These are phyloP conservation scores for Cenchrus americanus DNA, from an alignment of 176 grass and related monocot species.

Conservation along the genomic window DNA sequence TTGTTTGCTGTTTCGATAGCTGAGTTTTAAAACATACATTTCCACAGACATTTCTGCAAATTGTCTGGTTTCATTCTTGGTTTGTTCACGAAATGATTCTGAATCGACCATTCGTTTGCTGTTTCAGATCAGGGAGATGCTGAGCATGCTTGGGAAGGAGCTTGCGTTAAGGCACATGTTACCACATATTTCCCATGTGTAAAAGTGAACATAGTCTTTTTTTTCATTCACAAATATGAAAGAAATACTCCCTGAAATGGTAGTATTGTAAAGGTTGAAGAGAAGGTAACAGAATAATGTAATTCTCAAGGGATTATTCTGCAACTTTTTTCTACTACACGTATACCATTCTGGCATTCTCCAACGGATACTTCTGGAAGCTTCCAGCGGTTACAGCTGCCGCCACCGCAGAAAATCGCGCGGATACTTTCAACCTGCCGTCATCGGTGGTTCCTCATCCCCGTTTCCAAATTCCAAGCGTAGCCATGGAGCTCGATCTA, in stretches of 20 bases:
- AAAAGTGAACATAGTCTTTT: neutral
- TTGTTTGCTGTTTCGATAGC: neutral
- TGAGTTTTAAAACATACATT: neutral
- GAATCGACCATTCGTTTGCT: slow-evolving; percentile 7
- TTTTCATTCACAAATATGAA: neutral
- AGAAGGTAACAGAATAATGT: neutral
- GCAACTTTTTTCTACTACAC: neutral
- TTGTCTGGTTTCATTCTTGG: neutral
- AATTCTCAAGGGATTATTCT: neutral
- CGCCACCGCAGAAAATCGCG: neutral
- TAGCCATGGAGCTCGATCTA: slow-evolving; percentile 33
- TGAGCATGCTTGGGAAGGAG: slow-evolving; percentile 47
- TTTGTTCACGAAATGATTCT: neutral
- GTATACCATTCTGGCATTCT: neutral
- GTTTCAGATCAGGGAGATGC: slow-evolving; percentile 54
- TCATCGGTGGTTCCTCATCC: neutral
- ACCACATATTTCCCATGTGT: neutral
- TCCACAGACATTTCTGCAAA: neutral
- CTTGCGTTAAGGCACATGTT: slow-evolving; percentile 3
- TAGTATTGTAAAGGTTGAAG: neutral
- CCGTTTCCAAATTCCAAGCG: neutral
- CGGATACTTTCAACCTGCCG: neutral
- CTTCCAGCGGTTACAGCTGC: slow-evolving; percentile 22
- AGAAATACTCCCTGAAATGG: neutral
- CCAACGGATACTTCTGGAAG: slow-evolving; percentile 25